Evolutionary conservation across 805 yeast genomes (phyloP).

Genomic region (Metschnikowia borealis): DNA sequence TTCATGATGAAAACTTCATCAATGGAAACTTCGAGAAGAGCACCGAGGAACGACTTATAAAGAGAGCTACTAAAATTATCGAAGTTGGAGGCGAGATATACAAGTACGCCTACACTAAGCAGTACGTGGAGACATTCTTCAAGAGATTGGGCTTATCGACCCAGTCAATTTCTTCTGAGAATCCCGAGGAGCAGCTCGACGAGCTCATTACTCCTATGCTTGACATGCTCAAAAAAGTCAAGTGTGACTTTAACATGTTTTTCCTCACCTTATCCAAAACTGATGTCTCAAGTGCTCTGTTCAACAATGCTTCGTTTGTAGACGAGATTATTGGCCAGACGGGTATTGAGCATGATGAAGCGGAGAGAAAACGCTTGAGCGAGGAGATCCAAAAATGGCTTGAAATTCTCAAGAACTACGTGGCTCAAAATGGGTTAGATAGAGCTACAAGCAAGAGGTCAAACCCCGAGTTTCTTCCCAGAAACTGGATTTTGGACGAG

Average conservation of each 20-base stretch:
- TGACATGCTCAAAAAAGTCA: slow-evolving; percentile 54
- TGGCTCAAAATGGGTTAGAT: slow-evolving; percentile 37
- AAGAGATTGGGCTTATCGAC: slow-evolving; percentile 63
- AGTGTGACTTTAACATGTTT: slow-evolving; percentile 76
- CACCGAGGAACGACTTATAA: slow-evolving; percentile 46
- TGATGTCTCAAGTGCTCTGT: slow-evolving; percentile 22
- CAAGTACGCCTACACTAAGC: slow-evolving; percentile 55
- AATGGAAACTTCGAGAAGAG: slow-evolving; percentile 37
- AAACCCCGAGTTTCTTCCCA: slow-evolving; percentile 81
- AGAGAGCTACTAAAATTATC: slow-evolving; percentile 63
- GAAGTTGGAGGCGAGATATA: slow-evolving; percentile 61
- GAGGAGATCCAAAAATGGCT: slow-evolving; percentile 51
- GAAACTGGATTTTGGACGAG: slow-evolving; percentile 83
- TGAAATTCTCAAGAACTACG: slow-evolving; percentile 40
- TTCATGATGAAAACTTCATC: slow-evolving; percentile 31
- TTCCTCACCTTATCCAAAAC: slow-evolving; percentile 60
- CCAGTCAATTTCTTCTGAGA: slow-evolving; percentile 27
- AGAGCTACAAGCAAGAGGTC: slow-evolving; percentile 35
- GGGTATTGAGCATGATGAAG: slow-evolving; percentile 16
- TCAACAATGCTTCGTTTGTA: slow-evolving; percentile 16
- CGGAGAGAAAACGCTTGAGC: slow-evolving; percentile 37
- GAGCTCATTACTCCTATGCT: slow-evolving; percentile 57
- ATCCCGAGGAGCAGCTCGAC: slow-evolving; percentile 38
- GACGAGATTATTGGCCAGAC: slow-evolving; percentile 20
- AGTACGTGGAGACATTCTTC: slow-evolving; percentile 55